Base-by-base conservation (phyloP, 306 rosid species). In the Albizia julibrissin region DNA sequence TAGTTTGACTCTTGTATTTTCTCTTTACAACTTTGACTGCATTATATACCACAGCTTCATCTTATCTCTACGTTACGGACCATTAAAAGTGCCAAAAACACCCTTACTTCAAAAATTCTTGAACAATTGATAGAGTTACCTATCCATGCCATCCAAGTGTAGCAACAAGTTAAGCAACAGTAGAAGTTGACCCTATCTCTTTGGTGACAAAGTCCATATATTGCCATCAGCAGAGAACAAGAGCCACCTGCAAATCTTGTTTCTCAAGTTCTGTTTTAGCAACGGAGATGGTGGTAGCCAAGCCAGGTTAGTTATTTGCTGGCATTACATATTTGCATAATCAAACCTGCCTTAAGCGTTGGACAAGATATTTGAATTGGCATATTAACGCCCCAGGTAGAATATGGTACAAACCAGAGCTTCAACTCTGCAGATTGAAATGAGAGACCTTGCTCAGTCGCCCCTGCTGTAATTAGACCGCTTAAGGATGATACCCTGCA, bases 261-360 rank as follows among this genome's bases (percentile, higher is more conserved):
- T 11, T 37, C 5, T 37, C 29, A 56, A n/a, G 21, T 58, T 44
- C 47, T 52, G 65, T 50, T 79, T 50, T 22, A 52, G 40, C 73
- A 50, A 34, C 7, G 56, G 46, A 19, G 72, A 75, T 37, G 44
- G 42, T 13, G 56, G 54, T 33, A 72, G 66, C 29, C 54, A 27
- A 69, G 56, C 43, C 16, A 13, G 74, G 3, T 9, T 61, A 54
- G 58, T 61, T n/a, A 59, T 37, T 37, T 37, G 40, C 40, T 37
- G 66, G 19, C 8, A 15, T 40, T 50, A 4, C 47, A 52, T 52
- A 74, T 21, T 74, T 19, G 31, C 21, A 52, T 11, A 58, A 78
- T 62, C 72, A 66, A 66, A n/a, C 72, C 24, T 52, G 42, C 66
- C 65, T 42, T 79, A 39, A 39, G 80, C 24, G 71, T 66, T 15